phyloP scores from a whole-genome alignment of 2,329 filamentous ascomycete genomes.

The Colletotrichum graminicola region DNA sequence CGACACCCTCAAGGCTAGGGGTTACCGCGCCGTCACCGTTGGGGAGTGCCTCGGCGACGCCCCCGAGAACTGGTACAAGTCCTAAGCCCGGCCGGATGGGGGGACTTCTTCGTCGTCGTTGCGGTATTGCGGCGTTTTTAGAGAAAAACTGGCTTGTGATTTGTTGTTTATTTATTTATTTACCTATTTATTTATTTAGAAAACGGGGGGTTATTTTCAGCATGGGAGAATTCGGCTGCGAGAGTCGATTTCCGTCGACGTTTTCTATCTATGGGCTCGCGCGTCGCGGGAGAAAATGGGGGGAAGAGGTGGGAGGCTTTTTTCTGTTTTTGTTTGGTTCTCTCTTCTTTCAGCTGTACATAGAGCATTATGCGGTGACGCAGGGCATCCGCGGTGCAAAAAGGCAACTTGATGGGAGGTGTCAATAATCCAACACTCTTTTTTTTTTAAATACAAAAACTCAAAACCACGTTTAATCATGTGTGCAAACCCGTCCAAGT shows the following conservation, averaged over 20 bases:
- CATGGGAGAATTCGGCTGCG: neutral
- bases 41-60: constrained; percentile 67
- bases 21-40: constrained; percentile 64
- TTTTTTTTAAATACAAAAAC: no score
- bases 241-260: neutral
- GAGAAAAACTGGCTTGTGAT: neutral
- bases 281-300: no score
- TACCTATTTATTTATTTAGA: no score
- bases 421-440: constrained; percentile 13
- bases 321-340: neutral
- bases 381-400: constrained; percentile 11
- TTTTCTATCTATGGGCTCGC: neutral
- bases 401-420: constrained; percentile 1
- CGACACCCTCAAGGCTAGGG: constrained; percentile 53
- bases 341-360: constrained; percentile 1
- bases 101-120: neutral
- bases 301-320: neutral
- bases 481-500: no score
- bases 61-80: constrained; percentile 62
- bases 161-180: no score
- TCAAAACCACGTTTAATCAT: neutral
- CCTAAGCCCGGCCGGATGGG: neutral
- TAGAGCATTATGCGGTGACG: constrained; percentile 3
- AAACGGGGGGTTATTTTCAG: neutral
- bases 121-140: neutral